Evolutionary conservation across 108 stramenopile genomes (phyloP).

Genomic region (Poteriospumella lacustris): DNA sequence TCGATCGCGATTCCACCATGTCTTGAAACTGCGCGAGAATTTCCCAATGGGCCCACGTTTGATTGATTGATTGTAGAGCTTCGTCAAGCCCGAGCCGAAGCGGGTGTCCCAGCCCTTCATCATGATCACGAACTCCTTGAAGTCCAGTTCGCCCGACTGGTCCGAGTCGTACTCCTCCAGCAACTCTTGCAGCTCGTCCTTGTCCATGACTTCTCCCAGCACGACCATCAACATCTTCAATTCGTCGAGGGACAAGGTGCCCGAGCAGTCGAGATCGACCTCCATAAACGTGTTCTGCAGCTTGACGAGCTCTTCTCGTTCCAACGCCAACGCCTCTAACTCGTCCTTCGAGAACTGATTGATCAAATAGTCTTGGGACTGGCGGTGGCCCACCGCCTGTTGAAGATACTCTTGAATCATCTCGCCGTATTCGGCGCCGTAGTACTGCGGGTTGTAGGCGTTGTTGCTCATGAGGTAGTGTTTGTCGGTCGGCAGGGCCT

Average conservation of each 20-base stretch:
- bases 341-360: neutral
- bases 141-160: neutral
- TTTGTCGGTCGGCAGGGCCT: neutral
- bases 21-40: neutral
- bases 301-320: neutral
- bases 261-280: neutral
- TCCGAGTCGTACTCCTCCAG: slow-evolving; percentile 19
- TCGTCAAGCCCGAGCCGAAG: neutral
- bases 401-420: slow-evolving; percentile 27
- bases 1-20: neutral
- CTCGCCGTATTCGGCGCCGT: slow-evolving; percentile 19
- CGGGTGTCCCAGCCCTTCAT: slow-evolving; percentile 14
- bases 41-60: slow-evolving; percentile 17
- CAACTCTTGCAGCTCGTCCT: neutral
- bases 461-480: neutral
- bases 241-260: slow-evolving; percentile 7
- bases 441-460: neutral
- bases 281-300: slow-evolving; percentile 23
- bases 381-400: neutral
- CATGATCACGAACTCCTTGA: slow-evolving; percentile 24
- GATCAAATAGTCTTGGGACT: neutral
- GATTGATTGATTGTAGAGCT: neutral
- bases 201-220: slow-evolving; percentile 18
- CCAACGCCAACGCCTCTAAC: neutral
- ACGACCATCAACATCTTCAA: slow-evolving; percentile 27